phyloP scores from a whole-genome alignment of 2,329 filamentous ascomycete species.

The Diaporthe vexans region DNA sequence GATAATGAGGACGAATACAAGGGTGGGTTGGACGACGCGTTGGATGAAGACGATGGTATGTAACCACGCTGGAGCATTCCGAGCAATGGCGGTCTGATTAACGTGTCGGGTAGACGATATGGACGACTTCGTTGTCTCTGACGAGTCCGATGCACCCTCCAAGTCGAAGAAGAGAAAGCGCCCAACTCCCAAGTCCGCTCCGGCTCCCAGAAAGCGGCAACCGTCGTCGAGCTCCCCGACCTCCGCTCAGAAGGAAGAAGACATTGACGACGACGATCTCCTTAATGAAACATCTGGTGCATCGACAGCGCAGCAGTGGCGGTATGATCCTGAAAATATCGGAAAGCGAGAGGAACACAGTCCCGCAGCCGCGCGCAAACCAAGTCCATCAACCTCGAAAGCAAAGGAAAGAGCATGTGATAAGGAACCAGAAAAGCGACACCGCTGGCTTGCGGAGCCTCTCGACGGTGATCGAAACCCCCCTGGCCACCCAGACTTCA shows the following conservation, averaged over 20 bases:
- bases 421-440: constrained; percentile 86
- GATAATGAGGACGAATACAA: constrained; percentile 80
- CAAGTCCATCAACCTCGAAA: constrained; percentile 51
- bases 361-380: constrained; percentile 43
- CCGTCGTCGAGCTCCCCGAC: constrained; percentile 62
- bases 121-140: constrained; percentile 88
- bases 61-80: background rate
- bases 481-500: constrained; percentile 86
- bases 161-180: constrained; percentile 82
- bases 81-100: background rate
- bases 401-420: constrained; percentile 79
- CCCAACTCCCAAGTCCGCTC: constrained; percentile 61
- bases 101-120: constrained; percentile 71
- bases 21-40: constrained; percentile 69
- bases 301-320: constrained; percentile 89
- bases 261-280: constrained; percentile 67
- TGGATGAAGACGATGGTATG: constrained; percentile 74
- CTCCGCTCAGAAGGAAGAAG: constrained; percentile 55
- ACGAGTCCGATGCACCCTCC: constrained; percentile 81
- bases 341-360: constrained; percentile 49
- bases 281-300: constrained; percentile 70
- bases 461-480: constrained; percentile 87
- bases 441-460: constrained; percentile 90
- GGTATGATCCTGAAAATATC: constrained; percentile 67
- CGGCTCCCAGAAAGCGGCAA: constrained; percentile 72